Evolutionary conservation across 2,329 filamentous ascomycete species (phyloP), one percentile per base, ranked within the genome.

Genomic region (Diplodia mutila): DNA sequence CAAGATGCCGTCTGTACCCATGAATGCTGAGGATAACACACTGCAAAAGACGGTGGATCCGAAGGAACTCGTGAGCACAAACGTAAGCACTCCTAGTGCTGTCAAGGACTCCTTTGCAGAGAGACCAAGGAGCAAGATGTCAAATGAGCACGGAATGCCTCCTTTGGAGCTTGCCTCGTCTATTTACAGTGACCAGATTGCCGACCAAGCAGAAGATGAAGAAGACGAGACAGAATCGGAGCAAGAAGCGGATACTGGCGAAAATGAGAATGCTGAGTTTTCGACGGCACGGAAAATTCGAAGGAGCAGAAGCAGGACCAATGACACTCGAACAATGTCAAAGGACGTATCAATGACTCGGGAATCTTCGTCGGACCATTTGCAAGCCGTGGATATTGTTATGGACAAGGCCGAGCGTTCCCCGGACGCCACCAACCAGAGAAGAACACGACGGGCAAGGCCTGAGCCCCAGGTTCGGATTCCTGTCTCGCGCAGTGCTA

Each of bases 41-140:
- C 34, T n/a, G 7, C 25, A 37, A 16, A n/a, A 39, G 21, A 46
- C 16, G 9, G 25, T 21, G 11, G 64, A 34, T 16, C 14, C 14
- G 2, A 27, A 37, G 34, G 49, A 39, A 18, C 6, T 55, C 16
- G 29, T 37, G 27, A 63, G 59, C 16, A 51, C 59, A 12, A 21
- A 51, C 23, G 46, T 63, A 12, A 51, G 42, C 12, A 63, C 59
- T 2, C 59, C 42, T 14, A 51, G 18, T n/a, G 59, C 59, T 12
- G 25, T 61, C 14, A 61, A 9, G n/a, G 57, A 61, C n/a, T 63
- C 59, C 3, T 63, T 63, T 14, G 29, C 59, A 1, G 59, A 63
- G 8, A 63, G 29, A 12, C 27, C 42, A 4, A 39, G 18, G 14
- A 29, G 4, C 14, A 29, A 21, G 7, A 46, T 12, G 16, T 8